phyloP scores from a whole-genome alignment of 345 rosid genomes.

The Physaria fendleri region DNA sequence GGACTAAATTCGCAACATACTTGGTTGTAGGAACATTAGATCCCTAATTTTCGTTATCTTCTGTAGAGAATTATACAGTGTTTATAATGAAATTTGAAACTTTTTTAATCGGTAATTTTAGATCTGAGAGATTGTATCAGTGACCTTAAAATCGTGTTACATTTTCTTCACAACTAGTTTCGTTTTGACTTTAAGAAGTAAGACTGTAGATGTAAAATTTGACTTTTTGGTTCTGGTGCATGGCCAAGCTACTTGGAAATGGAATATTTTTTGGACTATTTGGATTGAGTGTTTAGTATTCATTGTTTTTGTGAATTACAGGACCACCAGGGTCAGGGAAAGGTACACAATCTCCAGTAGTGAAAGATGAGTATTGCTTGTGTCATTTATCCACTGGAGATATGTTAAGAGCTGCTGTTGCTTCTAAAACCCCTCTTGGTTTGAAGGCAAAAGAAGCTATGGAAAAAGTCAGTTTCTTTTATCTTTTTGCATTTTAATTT shows the following conservation, averaged over 20 bases:
- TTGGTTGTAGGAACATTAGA: constrained; percentile 3
- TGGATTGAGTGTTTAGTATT: neutral
- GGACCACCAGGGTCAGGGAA: constrained; percentile 98
- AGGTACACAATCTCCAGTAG: constrained; percentile 86
- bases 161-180: constrained; percentile 1
- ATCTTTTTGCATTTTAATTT: neutral
- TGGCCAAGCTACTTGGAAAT: too few relatives aligned
- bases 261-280: too few relatives aligned
- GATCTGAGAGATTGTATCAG: constrained; percentile 13
- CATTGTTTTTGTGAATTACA: constrained; percentile 25
- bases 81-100: neutral
- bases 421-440: constrained; percentile 89
- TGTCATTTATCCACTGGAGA: constrained; percentile 98
- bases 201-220: constrained; percentile 2
- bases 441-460: constrained; percentile 94
- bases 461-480: constrained; percentile 53
- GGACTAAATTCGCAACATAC: neutral
- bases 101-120: neutral
- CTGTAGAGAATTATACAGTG: neutral
- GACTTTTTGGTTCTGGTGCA: neutral
- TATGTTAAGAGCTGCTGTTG: constrained; percentile 92
- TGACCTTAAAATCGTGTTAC: constrained; percentile 11
- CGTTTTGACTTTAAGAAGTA: neutral
- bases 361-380: constrained; percentile 84
- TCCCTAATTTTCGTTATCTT: neutral